Base-by-base conservation (phyloP, 2,329 filamentous ascomycete genomes). In the Cladosporium austrohemisphaericum region DNA sequence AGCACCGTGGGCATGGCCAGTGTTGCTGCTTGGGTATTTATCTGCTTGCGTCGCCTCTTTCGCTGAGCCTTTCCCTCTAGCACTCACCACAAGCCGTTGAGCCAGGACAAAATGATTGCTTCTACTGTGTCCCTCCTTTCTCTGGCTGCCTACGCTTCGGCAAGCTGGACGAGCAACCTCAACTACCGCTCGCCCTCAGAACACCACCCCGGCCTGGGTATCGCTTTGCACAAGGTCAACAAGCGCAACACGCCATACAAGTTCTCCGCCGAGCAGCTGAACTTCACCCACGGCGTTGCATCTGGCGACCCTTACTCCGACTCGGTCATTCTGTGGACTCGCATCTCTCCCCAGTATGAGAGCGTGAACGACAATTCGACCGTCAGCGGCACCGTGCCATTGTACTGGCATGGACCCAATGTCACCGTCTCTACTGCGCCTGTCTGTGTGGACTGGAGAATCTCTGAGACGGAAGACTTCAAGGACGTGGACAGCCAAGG, bases 101-200 rank as follows among this genome's bases (percentile, higher is more conserved):
- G n/a, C n/a, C 14, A 37, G 22, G 19, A 23, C 22, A 56, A 36
- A 32, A 59, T 59, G 56, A 52, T 56, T 53, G 32, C 48, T 22
- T 53, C 52, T 19, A 25, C 52, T 11, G 11, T 58, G 14, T 40
- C 33, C n/a, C 18, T 29, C 22, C 49, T 52, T 16, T 57, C 58
- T 14, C 51, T 59, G 5, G 52, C 57, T 10, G 52, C 55, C 18
- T 25, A 57, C 26, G 56, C 57, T 33, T 52, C 54, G 22, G 63
- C 63, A 28, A 63, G 57, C 53, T 69, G 60, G 59, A 59, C 57
- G 25, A 59, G 20, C 23, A 55, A 86, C 61, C 63, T 86, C 52
- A 86, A 86, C 68, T 88, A 86, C 63, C 72, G 75, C 41, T 84
- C 79, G 57, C 83, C 84, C 3, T 87, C 84, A 1, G 73, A 78